Base-by-base conservation (phyloP, 2,329 filamentous ascomycete genomes). In the Fusarium buharicum region DNA sequence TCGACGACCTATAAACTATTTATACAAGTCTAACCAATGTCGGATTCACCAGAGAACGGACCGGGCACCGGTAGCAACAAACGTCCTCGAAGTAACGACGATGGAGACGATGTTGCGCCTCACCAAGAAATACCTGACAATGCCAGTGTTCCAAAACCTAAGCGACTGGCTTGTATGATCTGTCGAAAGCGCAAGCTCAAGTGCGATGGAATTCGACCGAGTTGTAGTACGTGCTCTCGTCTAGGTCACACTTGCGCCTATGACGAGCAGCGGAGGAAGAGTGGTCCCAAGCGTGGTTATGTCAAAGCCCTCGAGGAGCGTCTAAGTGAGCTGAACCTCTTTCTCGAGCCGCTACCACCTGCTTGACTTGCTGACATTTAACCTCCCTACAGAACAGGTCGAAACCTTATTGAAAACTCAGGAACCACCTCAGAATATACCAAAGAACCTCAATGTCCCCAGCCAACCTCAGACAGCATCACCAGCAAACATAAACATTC, bases 261-360 rank as follows among this genome's bases (percentile, higher is more conserved):
- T 73, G 93, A 97, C 73, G 93, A 97, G 79, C 90, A 94, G 69
- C 86, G 93, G 74, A 91, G 92, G 78, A 97, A 97, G 85, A 96
- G 93, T 75, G 93, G 93, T 3, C 93, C 93, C 3, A 97, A 97
- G 81, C 85, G 93, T 73, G 93, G 93, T 69, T 97, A 97, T 74
- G 93, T 97, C 60, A 97, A 97, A 81, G 90, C 93, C 57, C 79
- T 98, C 68, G 95, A 98, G 77, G 93, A 96, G 74, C 86, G 95
- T 75, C 79, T 99, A 72, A 93, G 93, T 96, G 83, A 79, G 90
- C 55, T 12, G 82, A 79, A 90, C 56, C 12, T 34, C 47, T 43
- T 39, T 36, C 24, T 22, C n/a, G 34, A 47, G 17, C 34, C 17
- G 46, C 18, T 44, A 39, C 31, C 33, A 28, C 36, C 43, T 55